phyloP scores from a whole-genome alignment of 2,329 filamentous ascomycete genomes.

The Aspergillus glaucus region DNA sequence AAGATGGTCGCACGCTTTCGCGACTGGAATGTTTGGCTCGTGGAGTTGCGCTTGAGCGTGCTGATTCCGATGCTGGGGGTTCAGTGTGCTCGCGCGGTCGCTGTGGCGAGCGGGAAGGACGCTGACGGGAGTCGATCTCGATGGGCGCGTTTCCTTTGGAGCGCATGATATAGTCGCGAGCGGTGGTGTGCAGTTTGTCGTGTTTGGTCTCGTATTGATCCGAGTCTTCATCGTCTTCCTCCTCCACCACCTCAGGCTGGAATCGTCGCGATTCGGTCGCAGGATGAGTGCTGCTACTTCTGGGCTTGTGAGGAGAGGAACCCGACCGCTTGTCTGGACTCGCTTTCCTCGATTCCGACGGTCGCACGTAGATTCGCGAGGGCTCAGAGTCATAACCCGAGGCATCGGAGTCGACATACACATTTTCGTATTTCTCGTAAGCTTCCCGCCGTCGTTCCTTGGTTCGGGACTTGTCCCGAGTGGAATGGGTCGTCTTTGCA shows the following conservation, averaged over 20 bases:
- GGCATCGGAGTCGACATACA: constrained; percentile 28
- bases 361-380: constrained; percentile 13
- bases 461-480: constrained; percentile 35
- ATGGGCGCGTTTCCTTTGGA: constrained; percentile 19
- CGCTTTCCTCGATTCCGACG: constrained; percentile 16
- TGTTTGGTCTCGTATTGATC: constrained; percentile 28
- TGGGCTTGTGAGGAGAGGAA: constrained; percentile 13
- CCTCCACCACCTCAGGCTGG: background rate
- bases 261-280: constrained; percentile 9
- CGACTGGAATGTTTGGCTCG: constrained; percentile 13
- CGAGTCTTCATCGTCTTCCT: constrained; percentile 20
- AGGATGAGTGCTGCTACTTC: constrained; percentile 11
- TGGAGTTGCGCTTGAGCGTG: constrained; percentile 24
- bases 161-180: constrained; percentile 35
- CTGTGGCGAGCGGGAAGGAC: constrained; percentile 29
- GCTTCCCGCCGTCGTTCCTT: constrained; percentile 38
- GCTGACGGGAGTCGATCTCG: constrained; percentile 20
- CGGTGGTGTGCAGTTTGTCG: constrained; percentile 23
- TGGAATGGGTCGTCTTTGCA: constrained; percentile 25
- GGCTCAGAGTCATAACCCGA: constrained; percentile 28
- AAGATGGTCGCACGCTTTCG: constrained; percentile 18
- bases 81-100: constrained; percentile 23
- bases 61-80: constrained; percentile 25
- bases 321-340: no score
- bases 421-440: constrained; percentile 31